Evolutionary conservation across 1,284 basidiomycete species (phyloP), one percentile per base, ranked within the genome.

Genomic region (Apiotrichum brassicae): DNA sequence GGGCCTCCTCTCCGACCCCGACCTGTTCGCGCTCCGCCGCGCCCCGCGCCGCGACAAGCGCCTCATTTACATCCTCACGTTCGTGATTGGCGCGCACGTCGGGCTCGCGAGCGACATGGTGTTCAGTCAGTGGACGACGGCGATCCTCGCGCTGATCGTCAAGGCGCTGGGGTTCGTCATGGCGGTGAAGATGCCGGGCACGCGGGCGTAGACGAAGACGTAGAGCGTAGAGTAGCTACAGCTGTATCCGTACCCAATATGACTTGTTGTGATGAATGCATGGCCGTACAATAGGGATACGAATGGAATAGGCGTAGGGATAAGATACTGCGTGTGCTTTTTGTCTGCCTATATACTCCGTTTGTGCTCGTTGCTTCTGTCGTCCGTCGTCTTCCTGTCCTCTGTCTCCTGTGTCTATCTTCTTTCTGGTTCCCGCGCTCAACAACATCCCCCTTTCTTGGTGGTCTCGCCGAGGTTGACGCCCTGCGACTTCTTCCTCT

Each of bases 1-100:
- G 1, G 51, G 51, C 19, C 53, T 64, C 19, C 48, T 63, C 36
- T 57, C 59, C 19, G 61, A 64, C 51, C 58, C 59, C 11, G 38
- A 49, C 19, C 51, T 64, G 14, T 60, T 64, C 42, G 26, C 19
- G 2, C 18, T 30, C 4, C 26, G 40, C 5, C 30, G 23, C 14
- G 46, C 54, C 32, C 41, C 22, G 13, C 43, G 23, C 7, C 59
- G 63, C 28, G 57, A 63, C 50, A 45, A 59, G 34, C 57, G 63
- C 1, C 33, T 57, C 30, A 37, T 60, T 2, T 63, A 63, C 52
- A 46, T 64, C 23, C 41, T 50, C 25, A 43, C 52, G 8, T 63
- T 64, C 36, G 60, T 61, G 54, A 14, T 48, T 9, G 63, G 63
- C 11, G 54, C 54, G 6, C 46, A 61, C 32, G 25, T 53, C 25